Evolutionary conservation across 2,329 filamentous ascomycete genomes (phyloP).

Genomic region (Trichoderma aggressivum): DNA sequence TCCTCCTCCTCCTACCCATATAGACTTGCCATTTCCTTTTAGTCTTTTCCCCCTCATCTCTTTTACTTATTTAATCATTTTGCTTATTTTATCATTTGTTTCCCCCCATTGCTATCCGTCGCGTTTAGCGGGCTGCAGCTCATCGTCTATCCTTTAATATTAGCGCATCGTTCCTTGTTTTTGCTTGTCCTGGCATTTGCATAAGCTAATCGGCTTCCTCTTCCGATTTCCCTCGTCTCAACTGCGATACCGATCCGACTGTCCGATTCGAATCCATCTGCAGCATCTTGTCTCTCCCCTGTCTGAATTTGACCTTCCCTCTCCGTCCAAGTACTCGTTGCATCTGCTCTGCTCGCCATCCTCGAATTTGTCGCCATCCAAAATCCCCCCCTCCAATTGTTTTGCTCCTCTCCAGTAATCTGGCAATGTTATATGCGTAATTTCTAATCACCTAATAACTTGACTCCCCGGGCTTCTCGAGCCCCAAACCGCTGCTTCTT

Average conservation of each 20-base stretch:
- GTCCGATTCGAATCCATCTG: not conserved
- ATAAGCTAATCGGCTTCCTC: constrained; percentile 5
- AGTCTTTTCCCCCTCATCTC: not conserved
- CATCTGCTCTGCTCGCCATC: not conserved
- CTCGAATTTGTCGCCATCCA: not conserved
- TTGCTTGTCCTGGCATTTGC: constrained; percentile 18
- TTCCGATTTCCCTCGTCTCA: not conserved
- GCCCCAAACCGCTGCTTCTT: not conserved
- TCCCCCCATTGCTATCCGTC: not conserved
- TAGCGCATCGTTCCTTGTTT: constrained; percentile 16
- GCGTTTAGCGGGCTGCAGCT: not conserved
- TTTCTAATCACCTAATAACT: constrained; percentile 19
- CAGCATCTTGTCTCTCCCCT: not conserved
- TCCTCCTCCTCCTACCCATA: constrained; percentile 3
- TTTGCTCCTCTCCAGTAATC: not conserved
- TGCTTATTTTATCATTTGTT: constrained; percentile 16
- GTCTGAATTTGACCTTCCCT: not conserved
- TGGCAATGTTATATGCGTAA: constrained; percentile 21
- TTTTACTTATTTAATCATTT: constrained; percentile 19
- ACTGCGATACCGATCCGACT: not conserved
- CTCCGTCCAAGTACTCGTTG: not conserved
- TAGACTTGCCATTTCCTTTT: constrained; percentile 7
- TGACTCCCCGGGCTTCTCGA: not conserved
- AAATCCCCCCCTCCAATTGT: not conserved
- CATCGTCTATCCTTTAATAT: constrained; percentile 17